Evolutionary conservation across 2,329 filamentous ascomycete genomes (phyloP), one percentile per base, ranked within the genome.

Genomic region (Cordyceps pruinosa): DNA sequence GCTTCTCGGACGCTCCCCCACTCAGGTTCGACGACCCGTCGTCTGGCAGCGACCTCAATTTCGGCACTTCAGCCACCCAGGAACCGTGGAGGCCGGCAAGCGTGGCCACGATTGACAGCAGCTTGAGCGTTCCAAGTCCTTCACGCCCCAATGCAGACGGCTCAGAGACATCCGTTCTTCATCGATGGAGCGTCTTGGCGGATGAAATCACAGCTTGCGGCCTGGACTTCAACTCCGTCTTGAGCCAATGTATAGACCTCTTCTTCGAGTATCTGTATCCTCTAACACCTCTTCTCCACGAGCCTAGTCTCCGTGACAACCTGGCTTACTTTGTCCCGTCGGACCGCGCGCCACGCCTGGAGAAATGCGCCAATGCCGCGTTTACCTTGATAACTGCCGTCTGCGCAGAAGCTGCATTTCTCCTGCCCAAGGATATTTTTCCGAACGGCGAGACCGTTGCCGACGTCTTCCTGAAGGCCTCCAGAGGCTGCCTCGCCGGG

Each of bases 251-350:
- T 51, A 66, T 75, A 32, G 66, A 73, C 56, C 60, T 75, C 21
- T 76, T 75, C 58, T 75, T 75, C 32, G 66, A 74, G 52, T 74
- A 74, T 49, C 71, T 76, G 2, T 75, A 72, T 50, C 73, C 73
- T 2, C 66, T 76, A 2, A 75, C 69, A 19, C 73, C 73, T 2
- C 59, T 75, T 42, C 68, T 75, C 3, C 73, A 76, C 58, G 73
- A 75, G 46, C 67, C 72, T 0, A 74, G 68, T 61, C 64, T 75
- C 6, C 68, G 73, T 15, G 64, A 70, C 26, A 70, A 66, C 19
- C 58, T 75, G 25, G 64, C 65, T 2, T 68, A 68, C 49, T 74
- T 75, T 45, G 45, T 59, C 30, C 51, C 50, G 1, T 34, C 39
- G 5, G 19, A n/a, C 23, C 57, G 26, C 39, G 8, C 52, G 28